Evolutionary conservation across 169 alveolate species (phyloP), one percentile per base, ranked within the genome.

Genomic region (Eimeria falciformis): DNA sequence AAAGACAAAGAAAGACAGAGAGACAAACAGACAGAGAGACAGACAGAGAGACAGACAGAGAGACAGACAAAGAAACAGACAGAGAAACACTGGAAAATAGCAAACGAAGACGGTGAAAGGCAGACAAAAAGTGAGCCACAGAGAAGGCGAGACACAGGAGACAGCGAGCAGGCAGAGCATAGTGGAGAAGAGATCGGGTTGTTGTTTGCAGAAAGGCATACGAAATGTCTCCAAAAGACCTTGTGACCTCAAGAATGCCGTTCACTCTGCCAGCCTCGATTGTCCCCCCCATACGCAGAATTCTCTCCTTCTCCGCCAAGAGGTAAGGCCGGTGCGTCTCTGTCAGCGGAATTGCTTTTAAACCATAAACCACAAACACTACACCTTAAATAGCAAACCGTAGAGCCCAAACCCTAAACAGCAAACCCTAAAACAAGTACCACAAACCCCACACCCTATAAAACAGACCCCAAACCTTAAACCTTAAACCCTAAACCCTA

Each of bases 181-280:
- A n/a, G n/a, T n/a, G n/a, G n/a, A n/a, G n/a, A n/a, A n/a, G n/a
- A n/a, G n/a, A n/a, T n/a, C n/a, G n/a, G n/a, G n/a, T 50, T 50
- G 7, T 27, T 6, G 29, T n/a, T 11, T 69, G 23, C n/a, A 37
- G 56, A 81, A 33, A 11, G 37, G 96, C 98, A 87, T 97, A 98
- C 97, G 97, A 97, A 25, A 98, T 92, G 94, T 99, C 99, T 18
- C 99, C 99, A 66, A 99, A 94, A 18, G 99, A 97, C 75, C 99
- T 96, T 11, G 99, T 97, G 78, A 99, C 97, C 93, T 98, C 99
- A 58, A 99, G 93, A 84, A 96, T 96, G 29, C 99, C 99, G 91
- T 98, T 97, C 40, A 98, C 99, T 87, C 99, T 92, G 56, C 99
- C 99, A 88, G 98, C 98, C 91, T 98, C 98, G 3, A 99, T 98